Base-by-base conservation (phyloP, 2,329 filamentous ascomycete species). In the Apiospora aurea region DNA sequence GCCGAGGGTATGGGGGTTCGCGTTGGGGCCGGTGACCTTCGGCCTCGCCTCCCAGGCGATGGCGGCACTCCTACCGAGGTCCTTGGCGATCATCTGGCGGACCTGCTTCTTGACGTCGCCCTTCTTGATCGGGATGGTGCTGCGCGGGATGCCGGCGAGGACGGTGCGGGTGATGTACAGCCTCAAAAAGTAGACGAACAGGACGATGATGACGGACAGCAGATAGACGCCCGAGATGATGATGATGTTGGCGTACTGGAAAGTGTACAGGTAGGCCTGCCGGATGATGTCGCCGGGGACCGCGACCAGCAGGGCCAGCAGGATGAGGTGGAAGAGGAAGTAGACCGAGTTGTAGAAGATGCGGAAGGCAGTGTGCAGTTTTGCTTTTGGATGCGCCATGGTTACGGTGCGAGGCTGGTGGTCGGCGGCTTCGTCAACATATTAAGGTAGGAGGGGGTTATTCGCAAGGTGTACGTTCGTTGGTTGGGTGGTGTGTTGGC, bases 131-230 rank as follows among this genome's bases (percentile, higher is more conserved):
- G 95, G 95, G 21, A 97, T 89, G 88, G 94, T 97, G 70, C 90
- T 85, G 81, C 96, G 96, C 1, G 96, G 96, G 72, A 99, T 97
- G 4, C 90, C 91, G 24, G 91, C 89, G 11, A 98, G 87, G 11
- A 93, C 91, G 66, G 88, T 93, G 74, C 94, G 91, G 78, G 94
- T 97, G 70, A 96, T 94, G 82, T 96, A 98, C 26, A 98, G 88
- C n/a, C 96, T 88, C 70, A 91, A 90, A 71, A 91, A 88, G 81
- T 97, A 98, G 77, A 98, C 89, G 77, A 97, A 90, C 64, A 90
- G 82, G 61, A 94, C 89, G 70, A 95, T 83, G 66, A 93, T 74
- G 66, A 92, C 85, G 18, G 94, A 94, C 67, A 94, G 84, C 71
- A 95, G 83, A 80, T 97, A 97, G 77, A 89, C 88, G 72, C 93